phyloP scores from a whole-genome alignment of 257 asterid genomes.

The Fraxinus pennsylvanica region DNA sequence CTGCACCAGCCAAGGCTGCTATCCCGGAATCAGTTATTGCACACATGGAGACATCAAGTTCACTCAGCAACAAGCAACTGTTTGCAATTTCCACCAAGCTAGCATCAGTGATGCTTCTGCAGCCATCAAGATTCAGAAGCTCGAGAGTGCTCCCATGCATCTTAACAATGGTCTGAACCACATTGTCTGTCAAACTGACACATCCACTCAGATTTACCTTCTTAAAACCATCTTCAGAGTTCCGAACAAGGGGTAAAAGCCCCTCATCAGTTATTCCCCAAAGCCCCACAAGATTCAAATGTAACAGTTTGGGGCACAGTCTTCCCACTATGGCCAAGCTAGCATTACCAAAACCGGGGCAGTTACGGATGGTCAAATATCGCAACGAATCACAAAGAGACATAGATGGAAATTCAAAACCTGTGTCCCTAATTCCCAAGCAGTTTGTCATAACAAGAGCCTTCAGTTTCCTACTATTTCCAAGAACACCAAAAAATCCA shows the following conservation, averaged over 20 bases:
- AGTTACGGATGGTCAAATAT: conserved; percentile 62
- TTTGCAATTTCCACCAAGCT: conserved; percentile 58
- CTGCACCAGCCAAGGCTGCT: conserved; percentile 53
- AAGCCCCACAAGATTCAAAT: conserved; percentile 57
- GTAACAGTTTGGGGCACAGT: conserved; percentile 63
- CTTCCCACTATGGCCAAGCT: conserved; percentile 53
- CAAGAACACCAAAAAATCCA: conserved; percentile 67
- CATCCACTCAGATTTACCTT: conserved; percentile 75
- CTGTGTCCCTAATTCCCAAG: conserved; percentile 62
- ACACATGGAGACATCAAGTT: conserved; percentile 66
- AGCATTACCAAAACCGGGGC: conserved; percentile 70
- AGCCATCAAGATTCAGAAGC: conserved; percentile 68
- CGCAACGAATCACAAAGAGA: conserved; percentile 56
- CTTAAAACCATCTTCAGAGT: conserved; percentile 55
- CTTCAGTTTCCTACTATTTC: conserved; percentile 57
- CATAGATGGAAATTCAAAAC: conserved; percentile 36
- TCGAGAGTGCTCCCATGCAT: conserved; percentile 68
- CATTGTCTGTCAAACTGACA: conserved; percentile 58
- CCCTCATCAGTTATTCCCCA: conserved; percentile 64
- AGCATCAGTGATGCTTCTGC: conserved; percentile 56
- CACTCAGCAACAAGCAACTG: conserved; percentile 56
- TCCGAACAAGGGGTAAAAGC: conserved; percentile 57
- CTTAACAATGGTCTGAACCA: conserved; percentile 50
- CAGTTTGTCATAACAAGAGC: conserved; percentile 65
- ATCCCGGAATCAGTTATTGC: conserved; percentile 66